Percentiles rank a stretch among this genome's conserved stretches.
phyloP scores from a whole-genome alignment of 768 basidiomycete genomes.

The Cystobasidium ongulense region DNA sequence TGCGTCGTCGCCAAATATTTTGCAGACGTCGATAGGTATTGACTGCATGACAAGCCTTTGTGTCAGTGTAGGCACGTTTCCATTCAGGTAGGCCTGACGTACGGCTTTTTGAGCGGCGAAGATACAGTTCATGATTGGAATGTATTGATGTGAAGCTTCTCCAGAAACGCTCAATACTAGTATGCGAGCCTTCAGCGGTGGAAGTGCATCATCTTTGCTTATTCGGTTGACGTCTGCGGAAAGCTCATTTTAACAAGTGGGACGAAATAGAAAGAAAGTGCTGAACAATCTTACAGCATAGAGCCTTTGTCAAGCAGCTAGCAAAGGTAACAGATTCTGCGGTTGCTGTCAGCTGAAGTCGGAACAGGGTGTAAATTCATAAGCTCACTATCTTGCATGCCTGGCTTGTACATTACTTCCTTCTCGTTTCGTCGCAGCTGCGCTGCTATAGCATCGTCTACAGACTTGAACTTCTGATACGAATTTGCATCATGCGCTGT shows the following conservation, averaged over 20 bases:
- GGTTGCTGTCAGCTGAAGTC: background rate
- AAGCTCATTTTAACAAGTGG: no score
- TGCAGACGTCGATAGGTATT: slow-evolving; percentile 93
- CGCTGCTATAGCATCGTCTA: slow-evolving; percentile 60
- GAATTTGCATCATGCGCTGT: slow-evolving; percentile 58
- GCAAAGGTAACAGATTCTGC: slow-evolving; percentile 66
- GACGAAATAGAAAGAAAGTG: slow-evolving; percentile 28
- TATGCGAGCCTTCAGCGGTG: slow-evolving; percentile 52
- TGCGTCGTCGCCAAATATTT: slow-evolving; percentile 71
- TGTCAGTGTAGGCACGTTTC: background rate
- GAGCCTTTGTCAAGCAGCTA: slow-evolving; percentile 77
- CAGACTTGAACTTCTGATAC: slow-evolving; percentile 71
- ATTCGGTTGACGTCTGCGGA: slow-evolving; percentile 67
- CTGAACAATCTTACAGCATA: slow-evolving; percentile 61
- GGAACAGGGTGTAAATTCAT: background rate
- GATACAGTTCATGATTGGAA: slow-evolving; percentile 97
- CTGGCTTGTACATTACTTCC: slow-evolving; percentile 37
- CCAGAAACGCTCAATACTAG: slow-evolving; percentile 83
- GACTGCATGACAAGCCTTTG: slow-evolving; percentile 54
- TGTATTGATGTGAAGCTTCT: slow-evolving; percentile 80
- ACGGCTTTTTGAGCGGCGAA: slow-evolving; percentile 97
- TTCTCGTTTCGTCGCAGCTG: slow-evolving; percentile 58
- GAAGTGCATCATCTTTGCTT: slow-evolving; percentile 42
- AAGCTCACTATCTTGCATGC: slow-evolving; percentile 19
- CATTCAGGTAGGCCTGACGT: slow-evolving; percentile 23